phyloP scores from a whole-genome alignment of 2,329 filamentous ascomycete species.

The Zalaria obscura region DNA sequence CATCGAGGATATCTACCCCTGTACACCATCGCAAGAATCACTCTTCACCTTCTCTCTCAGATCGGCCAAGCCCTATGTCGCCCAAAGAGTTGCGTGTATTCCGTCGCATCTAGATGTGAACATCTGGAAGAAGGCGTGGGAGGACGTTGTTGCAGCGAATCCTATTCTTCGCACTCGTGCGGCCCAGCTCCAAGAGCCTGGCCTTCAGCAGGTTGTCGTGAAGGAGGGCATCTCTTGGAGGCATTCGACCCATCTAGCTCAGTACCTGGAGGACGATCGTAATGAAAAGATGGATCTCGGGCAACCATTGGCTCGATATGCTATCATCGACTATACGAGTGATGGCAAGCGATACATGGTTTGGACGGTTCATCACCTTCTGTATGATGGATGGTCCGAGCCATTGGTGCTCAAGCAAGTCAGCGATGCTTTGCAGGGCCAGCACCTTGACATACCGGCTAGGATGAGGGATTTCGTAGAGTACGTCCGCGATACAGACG shows the following conservation, averaged over 20 bases:
- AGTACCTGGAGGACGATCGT: conserved; percentile 21
- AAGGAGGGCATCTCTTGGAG: conserved; percentile 17
- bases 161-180: conserved; percentile 24
- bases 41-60: conserved; percentile 23
- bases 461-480: conserved; percentile 18
- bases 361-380: conserved; percentile 23
- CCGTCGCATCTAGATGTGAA: conserved; percentile 16
- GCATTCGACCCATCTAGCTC: conserved; percentile 12
- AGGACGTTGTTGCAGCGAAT: conserved; percentile 15
- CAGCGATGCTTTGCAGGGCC: conserved; percentile 2
- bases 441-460: not conserved
- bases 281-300: conserved; percentile 25
- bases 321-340: conserved; percentile 13
- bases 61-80: conserved; percentile 22
- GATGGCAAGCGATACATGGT: conserved; percentile 11
- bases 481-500: conserved; percentile 14
- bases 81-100: conserved; percentile 21
- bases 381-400: conserved; percentile 26
- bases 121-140: conserved; percentile 22
- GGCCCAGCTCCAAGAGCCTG: conserved; percentile 1
- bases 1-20: conserved; percentile 27
- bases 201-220: conserved; percentile 10
- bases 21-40: conserved; percentile 27
- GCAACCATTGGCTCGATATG: conserved; percentile 23
- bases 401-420: conserved; percentile 20